Evolutionary conservation across 2,329 filamentous ascomycete species (phyloP), one percentile per base, ranked within the genome.

Genomic region (Aspergillus japonicus): DNA sequence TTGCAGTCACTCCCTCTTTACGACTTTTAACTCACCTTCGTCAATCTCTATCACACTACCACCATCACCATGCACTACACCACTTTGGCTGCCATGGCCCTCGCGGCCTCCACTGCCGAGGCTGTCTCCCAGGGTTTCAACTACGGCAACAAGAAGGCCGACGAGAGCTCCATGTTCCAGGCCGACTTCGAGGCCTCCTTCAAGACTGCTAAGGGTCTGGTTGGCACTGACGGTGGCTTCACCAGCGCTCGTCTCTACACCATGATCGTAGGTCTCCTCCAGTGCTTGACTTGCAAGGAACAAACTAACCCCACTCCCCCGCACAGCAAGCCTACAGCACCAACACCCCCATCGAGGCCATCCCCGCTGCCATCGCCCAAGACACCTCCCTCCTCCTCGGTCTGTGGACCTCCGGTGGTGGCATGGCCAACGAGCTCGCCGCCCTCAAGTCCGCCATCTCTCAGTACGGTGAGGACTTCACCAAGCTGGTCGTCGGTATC

Each of bases 361-460:
- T 96, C 63, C 89, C 89, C 47, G 92, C 92, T 48, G 92, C 92
- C 69, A 92, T 96, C 76, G 84, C 83, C 67, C 91, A 91, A 69
- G 84, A 91, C 68, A 96, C 91, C 2, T 83, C 83, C 48, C 83
- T 97, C 26, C 84, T 97, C 11, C 85, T 96, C 12, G 92, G 92
- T 66, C 80, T 97, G 54, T 96, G 92, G 92, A 86, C 87, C 10
- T 94, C 91, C 0, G 89, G 82, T 47, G 88, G 87, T 53, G 79
- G 84, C 57, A 87, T 96, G 74, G 77, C 83, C 73, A 90, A 91
- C 72, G 92, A 96, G 78, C 78, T 96, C 51, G 73, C 81, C 2
- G 91, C 92, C 14, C 82, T 96, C 52, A 84, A 85, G 73, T 77
- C 81, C 48, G 90, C 91, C 66, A 89, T 93, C 65, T 66, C 76